phyloP scores from a whole-genome alignment of 2,329 filamentous ascomycete species.

The Tolypocladium nubicola region DNA sequence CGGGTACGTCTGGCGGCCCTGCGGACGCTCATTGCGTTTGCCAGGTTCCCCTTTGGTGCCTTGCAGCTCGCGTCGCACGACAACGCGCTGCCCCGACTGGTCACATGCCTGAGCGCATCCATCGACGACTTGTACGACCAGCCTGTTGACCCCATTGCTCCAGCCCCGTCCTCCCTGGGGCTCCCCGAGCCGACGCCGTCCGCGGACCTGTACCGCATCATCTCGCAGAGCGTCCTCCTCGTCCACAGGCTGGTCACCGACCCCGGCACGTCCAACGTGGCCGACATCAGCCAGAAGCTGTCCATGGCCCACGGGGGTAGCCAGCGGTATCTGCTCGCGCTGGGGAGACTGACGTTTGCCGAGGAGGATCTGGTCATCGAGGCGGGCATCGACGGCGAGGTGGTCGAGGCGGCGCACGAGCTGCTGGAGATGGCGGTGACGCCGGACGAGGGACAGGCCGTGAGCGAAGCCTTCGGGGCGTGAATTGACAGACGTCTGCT shows the following conservation, averaged over 20 bases:
- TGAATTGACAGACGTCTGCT: conserved; percentile 7
- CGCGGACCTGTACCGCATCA: conserved; percentile 29
- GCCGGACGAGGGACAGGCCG: conserved; percentile 51
- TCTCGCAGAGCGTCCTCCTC: conserved; percentile 36
- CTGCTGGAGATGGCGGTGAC: conserved; percentile 73
- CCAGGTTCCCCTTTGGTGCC: conserved; percentile 50
- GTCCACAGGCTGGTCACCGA: conserved; percentile 43
- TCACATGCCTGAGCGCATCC: conserved; percentile 51
- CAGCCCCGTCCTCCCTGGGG: conserved; percentile 9
- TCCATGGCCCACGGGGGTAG: conserved; percentile 57
- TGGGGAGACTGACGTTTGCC: conserved; percentile 78
- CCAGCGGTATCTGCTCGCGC: conserved; percentile 71
- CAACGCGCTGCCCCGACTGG: conserved; percentile 61
- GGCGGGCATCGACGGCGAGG: conserved; percentile 63
- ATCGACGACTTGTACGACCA: conserved; percentile 66
- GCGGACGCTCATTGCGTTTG: conserved; percentile 48
- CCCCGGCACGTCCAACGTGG: conserved; percentile 29
- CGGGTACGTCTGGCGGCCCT: conserved; percentile 35
- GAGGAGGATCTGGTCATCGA: conserved; percentile 71
- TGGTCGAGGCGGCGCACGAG: conserved; percentile 70
- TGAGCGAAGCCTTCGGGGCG: conserved; percentile 29
- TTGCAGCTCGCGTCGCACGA: conserved; percentile 57
- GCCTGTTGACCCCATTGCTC: conserved; percentile 29
- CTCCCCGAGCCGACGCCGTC: conserved; percentile 10
- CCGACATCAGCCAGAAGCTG: conserved; percentile 62